Evolutionary conservation across 2,329 filamentous ascomycete genomes (phyloP).

Genomic region (Diplocarpon rosae): DNA sequence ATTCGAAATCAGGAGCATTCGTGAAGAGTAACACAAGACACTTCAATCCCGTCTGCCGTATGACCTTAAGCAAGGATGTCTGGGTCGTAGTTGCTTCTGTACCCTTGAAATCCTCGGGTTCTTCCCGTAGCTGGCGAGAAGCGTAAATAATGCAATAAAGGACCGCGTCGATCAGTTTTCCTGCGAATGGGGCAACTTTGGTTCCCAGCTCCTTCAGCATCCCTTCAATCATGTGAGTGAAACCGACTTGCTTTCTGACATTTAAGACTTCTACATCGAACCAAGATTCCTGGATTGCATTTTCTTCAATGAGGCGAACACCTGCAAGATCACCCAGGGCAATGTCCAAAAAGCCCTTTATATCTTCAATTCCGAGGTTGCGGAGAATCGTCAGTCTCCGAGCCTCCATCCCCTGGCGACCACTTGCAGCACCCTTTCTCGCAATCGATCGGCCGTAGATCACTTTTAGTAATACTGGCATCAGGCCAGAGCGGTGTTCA

Average conservation of each 20-base stretch:
- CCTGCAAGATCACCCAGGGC: constrained; percentile 60
- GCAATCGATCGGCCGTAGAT: constrained; percentile 85
- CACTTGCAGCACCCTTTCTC: constrained; percentile 64
- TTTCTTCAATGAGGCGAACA: constrained; percentile 43
- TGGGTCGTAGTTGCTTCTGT: constrained; percentile 29
- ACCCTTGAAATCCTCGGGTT: constrained; percentile 26
- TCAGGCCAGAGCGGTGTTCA: constrained; percentile 60
- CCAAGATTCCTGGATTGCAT: constrained; percentile 28
- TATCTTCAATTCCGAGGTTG: constrained; percentile 61
- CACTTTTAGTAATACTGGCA: constrained; percentile 78
- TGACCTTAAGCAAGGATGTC: constrained; percentile 50
- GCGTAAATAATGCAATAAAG: constrained; percentile 71
- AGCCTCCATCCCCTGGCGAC: constrained; percentile 69
- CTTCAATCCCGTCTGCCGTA: constrained; percentile 66
- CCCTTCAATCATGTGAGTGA: constrained; percentile 83
- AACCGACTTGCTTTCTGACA: constrained; percentile 73
- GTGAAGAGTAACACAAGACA: constrained; percentile 71
- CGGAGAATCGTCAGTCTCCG: constrained; percentile 73
- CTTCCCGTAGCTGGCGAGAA: constrained; percentile 43
- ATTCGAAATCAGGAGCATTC: constrained; percentile 58
- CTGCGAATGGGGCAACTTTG: constrained; percentile 56
- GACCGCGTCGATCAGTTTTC: constrained; percentile 61
- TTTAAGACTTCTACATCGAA: constrained; percentile 51
- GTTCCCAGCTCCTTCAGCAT: constrained; percentile 76
- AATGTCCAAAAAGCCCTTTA: constrained; percentile 74